phyloP scores from a whole-genome alignment of 2,329 filamentous ascomycete genomes.

The Cordyceps sp. region DNA sequence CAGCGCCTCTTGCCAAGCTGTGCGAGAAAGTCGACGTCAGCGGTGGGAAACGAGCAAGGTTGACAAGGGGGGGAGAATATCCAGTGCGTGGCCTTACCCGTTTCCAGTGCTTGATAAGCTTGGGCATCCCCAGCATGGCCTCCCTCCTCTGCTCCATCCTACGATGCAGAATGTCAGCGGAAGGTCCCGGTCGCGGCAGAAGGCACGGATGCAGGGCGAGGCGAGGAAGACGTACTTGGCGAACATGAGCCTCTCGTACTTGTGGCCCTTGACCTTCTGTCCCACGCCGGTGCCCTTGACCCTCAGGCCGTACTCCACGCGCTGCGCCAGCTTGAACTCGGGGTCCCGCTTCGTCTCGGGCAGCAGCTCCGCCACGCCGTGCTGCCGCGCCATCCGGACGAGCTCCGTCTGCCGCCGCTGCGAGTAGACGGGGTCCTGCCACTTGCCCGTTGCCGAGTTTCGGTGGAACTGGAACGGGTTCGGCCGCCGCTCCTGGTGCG shows the following conservation, averaged over 20 bases:
- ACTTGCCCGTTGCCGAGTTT: conserved; percentile 63
- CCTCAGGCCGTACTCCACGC: conserved; percentile 63
- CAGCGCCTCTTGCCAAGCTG: conserved; percentile 38
- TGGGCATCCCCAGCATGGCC: conserved; percentile 91
- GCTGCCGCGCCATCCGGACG: conserved; percentile 64
- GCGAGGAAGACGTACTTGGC: conserved; percentile 35
- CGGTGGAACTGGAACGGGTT: conserved; percentile 75
- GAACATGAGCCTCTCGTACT: conserved; percentile 76
- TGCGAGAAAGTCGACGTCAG: too few relatives aligned
- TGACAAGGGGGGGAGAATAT: too few relatives aligned
- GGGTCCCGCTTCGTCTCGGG: conserved; percentile 64
- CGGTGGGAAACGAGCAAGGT: too few relatives aligned
- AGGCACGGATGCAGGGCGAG: neutral
- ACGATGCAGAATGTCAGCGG: conserved; percentile 4
- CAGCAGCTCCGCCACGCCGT: conserved; percentile 68
- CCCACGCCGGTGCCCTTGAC: conserved; percentile 90
- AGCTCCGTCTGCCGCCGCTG: conserved; percentile 80
- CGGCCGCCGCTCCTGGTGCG: conserved; percentile 38
- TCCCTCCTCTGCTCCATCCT: conserved; percentile 77
- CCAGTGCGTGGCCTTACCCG: conserved; percentile 45
- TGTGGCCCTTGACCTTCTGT: conserved; percentile 87
- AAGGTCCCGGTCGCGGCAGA: too few relatives aligned
- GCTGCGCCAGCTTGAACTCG: conserved; percentile 49
- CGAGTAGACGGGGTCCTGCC: conserved; percentile 71
- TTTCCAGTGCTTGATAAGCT: conserved; percentile 85